Conservation (phyloP, 1,139 yeast species). For the Hemisphaericaspora subhashii region DNA sequence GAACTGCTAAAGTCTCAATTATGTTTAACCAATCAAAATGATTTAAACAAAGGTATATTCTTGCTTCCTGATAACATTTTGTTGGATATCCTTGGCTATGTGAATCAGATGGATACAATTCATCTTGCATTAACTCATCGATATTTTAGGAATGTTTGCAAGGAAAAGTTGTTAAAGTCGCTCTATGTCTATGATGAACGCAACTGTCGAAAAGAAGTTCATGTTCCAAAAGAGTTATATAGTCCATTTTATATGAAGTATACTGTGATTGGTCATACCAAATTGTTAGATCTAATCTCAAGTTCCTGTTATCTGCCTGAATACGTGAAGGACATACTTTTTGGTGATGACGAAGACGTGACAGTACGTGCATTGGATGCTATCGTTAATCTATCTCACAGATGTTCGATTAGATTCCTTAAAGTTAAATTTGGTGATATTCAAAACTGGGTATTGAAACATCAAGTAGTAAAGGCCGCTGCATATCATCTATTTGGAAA, state of each 20-base stretch:
- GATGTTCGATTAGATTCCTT: neutral
- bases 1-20: too few species aligned
- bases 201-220: neutral
- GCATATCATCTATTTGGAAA: neutral
- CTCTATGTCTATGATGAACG: neutral
- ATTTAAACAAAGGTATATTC: slow-evolving; percentile 1
- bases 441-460: neutral
- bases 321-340: too few species aligned
- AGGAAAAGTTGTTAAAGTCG: neutral
- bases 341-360: too few species aligned
- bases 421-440: neutral
- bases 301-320: neutral
- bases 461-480: neutral
- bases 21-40: too few species aligned
- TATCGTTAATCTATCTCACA: neutral
- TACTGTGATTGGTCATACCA: neutral
- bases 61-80: slow-evolving; percentile 2
- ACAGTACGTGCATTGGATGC: too few species aligned
- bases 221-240: neutral
- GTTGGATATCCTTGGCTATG: neutral
- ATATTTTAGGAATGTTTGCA: neutral
- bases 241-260: neutral
- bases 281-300: neutral
- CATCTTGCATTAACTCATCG: neutral
- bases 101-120: slow-evolving; percentile 2